Percentiles rank a stretch among this genome's conserved stretches.
These are phyloP conservation scores for Phycomyces blakesleeanus DNA, from an alignment of 192 early-diverging fungal genomes.

Conservation along the genomic window DNA sequence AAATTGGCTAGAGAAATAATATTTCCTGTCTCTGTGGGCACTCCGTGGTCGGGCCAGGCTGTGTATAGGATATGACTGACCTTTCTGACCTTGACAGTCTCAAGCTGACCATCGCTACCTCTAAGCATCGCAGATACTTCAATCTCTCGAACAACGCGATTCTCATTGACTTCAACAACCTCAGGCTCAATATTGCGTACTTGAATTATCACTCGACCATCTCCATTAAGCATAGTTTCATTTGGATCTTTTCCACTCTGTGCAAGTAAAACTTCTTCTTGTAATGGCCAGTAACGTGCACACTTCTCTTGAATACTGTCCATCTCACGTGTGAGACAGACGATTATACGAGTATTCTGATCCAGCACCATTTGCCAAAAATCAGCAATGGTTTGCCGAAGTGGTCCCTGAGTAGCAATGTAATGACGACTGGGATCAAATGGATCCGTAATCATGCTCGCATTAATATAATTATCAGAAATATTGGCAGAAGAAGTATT, in stretches of 20 bases:
- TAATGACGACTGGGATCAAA: conserved; percentile 41
- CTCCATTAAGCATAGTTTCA: no score
- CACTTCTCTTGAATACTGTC: conserved; percentile 74
- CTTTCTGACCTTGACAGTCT: not conserved
- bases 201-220: not conserved
- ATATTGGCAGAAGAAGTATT: no score
- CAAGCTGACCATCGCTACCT: not conserved
- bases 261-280: conserved; percentile 27
- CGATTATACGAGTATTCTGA: conserved; percentile 68
- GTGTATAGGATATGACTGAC: conserved; percentile 76
- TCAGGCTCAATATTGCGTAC: conserved; percentile 17
- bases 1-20: conserved; percentile 49
- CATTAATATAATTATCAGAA: conserved; percentile 66
- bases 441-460: conserved; percentile 61
- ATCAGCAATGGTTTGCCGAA: conserved; percentile 65
- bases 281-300: conserved; percentile 81
- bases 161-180: not conserved
- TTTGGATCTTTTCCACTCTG: no score
- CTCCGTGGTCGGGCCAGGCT: conserved; percentile 83
- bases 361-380: conserved; percentile 95
- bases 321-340: conserved; percentile 78
- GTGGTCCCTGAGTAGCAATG: conserved; percentile 89
- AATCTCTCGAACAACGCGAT: not conserved
- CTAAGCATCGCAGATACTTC: not conserved
- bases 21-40: conserved; percentile 51